These are phyloP conservation scores for Microdochium bolleyi DNA, from an alignment of 2,329 filamentous ascomycete genomes.

Conservation along the genomic window DNA sequence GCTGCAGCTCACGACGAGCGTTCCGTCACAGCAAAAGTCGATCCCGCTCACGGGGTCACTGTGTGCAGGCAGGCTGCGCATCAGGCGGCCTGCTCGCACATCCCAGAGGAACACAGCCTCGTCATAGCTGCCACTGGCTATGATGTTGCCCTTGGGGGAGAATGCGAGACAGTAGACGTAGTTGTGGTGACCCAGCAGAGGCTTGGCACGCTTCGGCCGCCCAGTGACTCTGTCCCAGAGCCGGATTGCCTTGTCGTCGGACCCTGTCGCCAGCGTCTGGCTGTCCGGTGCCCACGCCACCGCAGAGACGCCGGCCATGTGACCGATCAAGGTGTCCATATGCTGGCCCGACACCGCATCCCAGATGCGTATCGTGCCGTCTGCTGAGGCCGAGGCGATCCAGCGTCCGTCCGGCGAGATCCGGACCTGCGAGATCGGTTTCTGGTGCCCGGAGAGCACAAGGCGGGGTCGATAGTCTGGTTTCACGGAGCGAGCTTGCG, in stretches of 20 bases:
- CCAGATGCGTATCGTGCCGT: constrained; percentile 90
- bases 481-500: constrained; percentile 50
- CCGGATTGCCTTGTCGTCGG: constrained; percentile 92
- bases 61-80: constrained; percentile 88
- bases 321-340: constrained; percentile 84
- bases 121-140: constrained; percentile 92
- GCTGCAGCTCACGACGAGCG: constrained; percentile 83
- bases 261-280: constrained; percentile 78
- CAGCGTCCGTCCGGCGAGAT: constrained; percentile 87
- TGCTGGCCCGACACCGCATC: constrained; percentile 68
- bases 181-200: constrained; percentile 83
- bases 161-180: constrained; percentile 94
- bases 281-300: constrained; percentile 93
- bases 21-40: constrained; percentile 88
- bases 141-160: constrained; percentile 95
- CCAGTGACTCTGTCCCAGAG: constrained; percentile 74
- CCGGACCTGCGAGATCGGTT: constrained; percentile 74
- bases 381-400: constrained; percentile 85
- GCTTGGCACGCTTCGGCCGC: constrained; percentile 43
- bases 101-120: constrained; percentile 98
- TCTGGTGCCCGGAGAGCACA: constrained; percentile 68
- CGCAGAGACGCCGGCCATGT: constrained; percentile 86
- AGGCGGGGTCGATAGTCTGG: constrained; percentile 64
- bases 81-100: constrained; percentile 75
- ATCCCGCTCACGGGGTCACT: constrained; percentile 92